Conservation (phyloP, 1,284 basidiomycete species). For the Fomitopsis pinicola region DNA sequence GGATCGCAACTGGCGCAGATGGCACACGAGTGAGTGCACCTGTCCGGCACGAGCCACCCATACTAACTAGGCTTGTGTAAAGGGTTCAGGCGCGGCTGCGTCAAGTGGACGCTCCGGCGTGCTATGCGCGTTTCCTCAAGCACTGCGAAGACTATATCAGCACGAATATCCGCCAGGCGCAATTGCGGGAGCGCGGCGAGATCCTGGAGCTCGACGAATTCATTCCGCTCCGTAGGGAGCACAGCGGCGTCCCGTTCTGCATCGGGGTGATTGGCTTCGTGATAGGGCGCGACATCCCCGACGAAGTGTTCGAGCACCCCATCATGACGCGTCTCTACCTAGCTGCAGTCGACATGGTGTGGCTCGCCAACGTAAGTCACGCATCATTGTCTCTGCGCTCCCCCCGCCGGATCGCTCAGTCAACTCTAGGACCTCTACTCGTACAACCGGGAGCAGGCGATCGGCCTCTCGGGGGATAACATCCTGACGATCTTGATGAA, state of each 20-base stretch:
- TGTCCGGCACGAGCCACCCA: not conserved
- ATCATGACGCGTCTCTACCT: constrained; percentile 51
- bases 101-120: constrained; percentile 37
- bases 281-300: constrained; percentile 56
- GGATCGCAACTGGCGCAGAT: constrained; percentile 35
- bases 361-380: constrained; percentile 58
- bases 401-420: not conserved
- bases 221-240: constrained; percentile 55
- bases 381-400: constrained; percentile 1
- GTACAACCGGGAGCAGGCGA: constrained; percentile 20
- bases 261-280: constrained; percentile 60
- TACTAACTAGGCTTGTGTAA: not conserved
- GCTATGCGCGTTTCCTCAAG: constrained; percentile 45
- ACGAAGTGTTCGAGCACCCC: constrained; percentile 53
- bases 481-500: constrained; percentile 23
- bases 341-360: constrained; percentile 59
- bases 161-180: constrained; percentile 53
- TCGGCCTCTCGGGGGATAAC: constrained; percentile 20
- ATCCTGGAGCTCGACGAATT: constrained; percentile 51
- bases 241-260: constrained; percentile 62
- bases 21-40: constrained; percentile 50
- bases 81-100: constrained; percentile 54
- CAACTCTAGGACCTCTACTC: constrained; percentile 22
- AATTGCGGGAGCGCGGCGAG: constrained; percentile 50
- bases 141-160: constrained; percentile 54